Conservation (phyloP, 176 grass and related monocot genomes). For the Themeda triandra region DNA sequence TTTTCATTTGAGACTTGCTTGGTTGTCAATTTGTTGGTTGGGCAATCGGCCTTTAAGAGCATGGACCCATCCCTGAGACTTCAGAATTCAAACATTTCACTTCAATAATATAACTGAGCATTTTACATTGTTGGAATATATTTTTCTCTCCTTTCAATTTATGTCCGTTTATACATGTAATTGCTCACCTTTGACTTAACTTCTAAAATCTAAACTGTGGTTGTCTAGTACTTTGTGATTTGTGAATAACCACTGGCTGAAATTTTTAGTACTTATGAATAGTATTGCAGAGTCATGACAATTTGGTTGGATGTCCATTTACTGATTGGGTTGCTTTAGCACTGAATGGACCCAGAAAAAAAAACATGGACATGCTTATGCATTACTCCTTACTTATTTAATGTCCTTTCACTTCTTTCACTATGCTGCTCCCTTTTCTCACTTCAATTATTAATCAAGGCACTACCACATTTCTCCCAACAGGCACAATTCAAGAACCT, state of each 20-base stretch:
- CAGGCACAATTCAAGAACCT: constrained; percentile 76
- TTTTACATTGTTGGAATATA: neutral
- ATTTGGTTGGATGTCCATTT: neutral
- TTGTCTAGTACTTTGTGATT: neutral
- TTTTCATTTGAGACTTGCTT: neutral
- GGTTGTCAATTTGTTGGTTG: neutral
- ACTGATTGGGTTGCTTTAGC: neutral
- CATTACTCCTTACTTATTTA: neutral
- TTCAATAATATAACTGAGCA: neutral
- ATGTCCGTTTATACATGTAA: neutral
- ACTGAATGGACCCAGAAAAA: neutral
- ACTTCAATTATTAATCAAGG: neutral
- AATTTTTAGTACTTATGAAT: neutral
- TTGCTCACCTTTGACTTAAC: neutral
- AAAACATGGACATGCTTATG: neutral
- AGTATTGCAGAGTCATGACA: neutral
- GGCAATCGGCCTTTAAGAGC: neutral
- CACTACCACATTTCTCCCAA: neutral
- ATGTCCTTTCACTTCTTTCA: neutral
- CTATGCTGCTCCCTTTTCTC: neutral
- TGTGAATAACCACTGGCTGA: neutral
- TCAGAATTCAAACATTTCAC: neutral
- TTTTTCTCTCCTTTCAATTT: neutral
- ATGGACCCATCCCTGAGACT: neutral
- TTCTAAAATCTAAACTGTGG: neutral